Evolutionary conservation across 768 basidiomycete species (phyloP), one percentile per base, ranked within the genome.

Genomic region (Saitozyma sp.): DNA sequence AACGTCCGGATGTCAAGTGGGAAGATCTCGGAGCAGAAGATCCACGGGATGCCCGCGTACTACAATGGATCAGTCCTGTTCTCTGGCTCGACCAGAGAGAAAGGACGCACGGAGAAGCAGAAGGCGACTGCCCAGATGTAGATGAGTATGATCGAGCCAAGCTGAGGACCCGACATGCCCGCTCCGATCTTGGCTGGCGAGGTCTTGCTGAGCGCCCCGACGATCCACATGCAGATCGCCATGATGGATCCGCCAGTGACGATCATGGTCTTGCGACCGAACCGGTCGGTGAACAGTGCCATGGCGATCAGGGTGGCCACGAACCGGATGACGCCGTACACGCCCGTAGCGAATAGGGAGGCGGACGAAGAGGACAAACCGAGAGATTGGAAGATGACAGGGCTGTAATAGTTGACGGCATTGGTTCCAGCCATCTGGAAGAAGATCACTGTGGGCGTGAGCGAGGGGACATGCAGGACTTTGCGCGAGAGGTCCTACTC

Each of bases 401-500:
- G 61, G 37, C 60, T 55, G 61, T 66, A 66, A 57, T 66, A 66
- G 61, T 66, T 66, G 65, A 66, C 43, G 17, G 65, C 63, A 48
- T 65, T 65, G 42, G 63, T 61, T 13, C 63, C 63, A 20, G 59
- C 53, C 57, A 64, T 64, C 40, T 64, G 63, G 52, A 64, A 64
- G 57, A 60, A 80, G 82, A 17, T 80, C 73, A 70, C 45, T 46
- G 45, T 13, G n/a, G 45, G 6, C 11, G 45, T 29, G 29, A 29
- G 29, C 29, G 2, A 5, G 5, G 29, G 29, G 29, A 29, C 5
- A 29, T 5, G 29, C 5, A 5, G 29, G 2, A 29, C 29, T 29
- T 29, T 29, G 29, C 29, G 29, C 29, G 29, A 29, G 29, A 29
- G 29, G 29, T 29, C 11, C 2, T 13, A 46, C 45, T 11, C 45